phyloP scores from a whole-genome alignment of 31 red algal species.

The Odonthalia washingtoniensis region DNA sequence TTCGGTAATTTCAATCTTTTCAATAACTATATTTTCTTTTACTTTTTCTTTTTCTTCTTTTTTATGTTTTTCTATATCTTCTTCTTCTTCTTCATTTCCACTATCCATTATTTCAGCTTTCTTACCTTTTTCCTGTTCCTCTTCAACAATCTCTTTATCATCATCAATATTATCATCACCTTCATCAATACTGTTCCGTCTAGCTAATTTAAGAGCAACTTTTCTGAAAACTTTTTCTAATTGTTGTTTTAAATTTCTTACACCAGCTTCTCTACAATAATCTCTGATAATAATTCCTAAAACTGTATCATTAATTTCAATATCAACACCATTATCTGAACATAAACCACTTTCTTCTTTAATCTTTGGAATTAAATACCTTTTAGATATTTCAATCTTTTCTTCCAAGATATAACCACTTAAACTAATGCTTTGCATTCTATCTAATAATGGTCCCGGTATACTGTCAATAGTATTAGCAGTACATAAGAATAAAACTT shows the following conservation, averaged over 20 bases:
- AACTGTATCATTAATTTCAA: slow-evolving; percentile 67
- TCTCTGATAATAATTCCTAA: slow-evolving; percentile 68
- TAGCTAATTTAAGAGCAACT: slow-evolving; percentile 85
- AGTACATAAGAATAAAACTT: slow-evolving; percentile 94
- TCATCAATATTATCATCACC: no score
- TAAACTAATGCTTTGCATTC: slow-evolving; percentile 93
- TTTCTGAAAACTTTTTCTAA: slow-evolving; percentile 94
- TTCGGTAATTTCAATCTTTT: slow-evolving; percentile 41
- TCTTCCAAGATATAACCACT: slow-evolving; percentile 97
- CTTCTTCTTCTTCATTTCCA: not conserved
- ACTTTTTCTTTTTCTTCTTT: not conserved
- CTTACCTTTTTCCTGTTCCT: not conserved
- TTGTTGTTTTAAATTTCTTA: slow-evolving; percentile 85
- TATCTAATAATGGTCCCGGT: slow-evolving; percentile 85
- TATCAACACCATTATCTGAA: slow-evolving; percentile 53
- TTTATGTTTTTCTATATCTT: slow-evolving; percentile 8
- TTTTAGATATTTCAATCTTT: slow-evolving; percentile 89
- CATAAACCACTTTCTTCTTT: slow-evolving; percentile 73
- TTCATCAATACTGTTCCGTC: not conserved
- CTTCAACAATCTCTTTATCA: no score
- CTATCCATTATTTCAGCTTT: not conserved
- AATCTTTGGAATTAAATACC: slow-evolving; percentile 81
- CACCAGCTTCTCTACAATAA: slow-evolving; percentile 96
- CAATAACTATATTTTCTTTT: slow-evolving; percentile 2
- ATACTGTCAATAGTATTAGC: slow-evolving; percentile 93